Evolutionary conservation across 805 yeast genomes (phyloP).

Genomic region (Candida schatavii): DNA sequence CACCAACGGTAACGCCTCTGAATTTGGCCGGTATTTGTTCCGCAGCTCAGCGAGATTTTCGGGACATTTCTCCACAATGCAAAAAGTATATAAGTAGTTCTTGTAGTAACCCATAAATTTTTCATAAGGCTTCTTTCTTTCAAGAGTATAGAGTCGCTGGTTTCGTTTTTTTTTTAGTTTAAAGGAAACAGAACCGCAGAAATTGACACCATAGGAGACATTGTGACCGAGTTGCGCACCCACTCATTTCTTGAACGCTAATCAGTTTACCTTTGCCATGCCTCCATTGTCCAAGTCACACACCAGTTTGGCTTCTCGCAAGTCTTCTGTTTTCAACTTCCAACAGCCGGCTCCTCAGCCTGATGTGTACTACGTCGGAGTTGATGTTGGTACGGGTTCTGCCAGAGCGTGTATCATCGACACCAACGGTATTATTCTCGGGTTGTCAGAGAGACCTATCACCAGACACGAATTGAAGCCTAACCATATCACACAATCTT

Average conservation of each 20-base stretch:
- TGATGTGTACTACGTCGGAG: constrained; percentile 66
- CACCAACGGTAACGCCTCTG: no score
- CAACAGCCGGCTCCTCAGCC: constrained; percentile 40
- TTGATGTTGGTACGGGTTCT: constrained; percentile 97
- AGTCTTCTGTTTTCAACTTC: constrained; percentile 36
- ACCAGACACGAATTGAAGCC: constrained; percentile 73
- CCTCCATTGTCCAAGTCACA: constrained; percentile 27
- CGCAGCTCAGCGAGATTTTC: background rate
- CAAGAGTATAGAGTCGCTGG: no score
- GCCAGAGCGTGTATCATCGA: constrained; percentile 94
- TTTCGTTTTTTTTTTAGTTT: no score
- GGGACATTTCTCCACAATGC: constrained; percentile 2
- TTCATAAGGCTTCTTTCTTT: no score
- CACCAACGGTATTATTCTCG: constrained; percentile 74
- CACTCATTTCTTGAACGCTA: no score
- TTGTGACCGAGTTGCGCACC: no score
- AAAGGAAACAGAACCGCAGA: no score
- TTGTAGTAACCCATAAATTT: no score
- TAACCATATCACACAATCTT: constrained; percentile 77
- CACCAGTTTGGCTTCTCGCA: constrained; percentile 38
- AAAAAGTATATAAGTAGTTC: no score
- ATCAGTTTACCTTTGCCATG: background rate
- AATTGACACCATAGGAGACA: no score
- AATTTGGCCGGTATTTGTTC: background rate
- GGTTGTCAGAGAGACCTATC: constrained; percentile 75